These are phyloP conservation scores for Kazachstania kunashirensis DNA, from an alignment of 805 yeast species.

Conservation along the genomic window DNA sequence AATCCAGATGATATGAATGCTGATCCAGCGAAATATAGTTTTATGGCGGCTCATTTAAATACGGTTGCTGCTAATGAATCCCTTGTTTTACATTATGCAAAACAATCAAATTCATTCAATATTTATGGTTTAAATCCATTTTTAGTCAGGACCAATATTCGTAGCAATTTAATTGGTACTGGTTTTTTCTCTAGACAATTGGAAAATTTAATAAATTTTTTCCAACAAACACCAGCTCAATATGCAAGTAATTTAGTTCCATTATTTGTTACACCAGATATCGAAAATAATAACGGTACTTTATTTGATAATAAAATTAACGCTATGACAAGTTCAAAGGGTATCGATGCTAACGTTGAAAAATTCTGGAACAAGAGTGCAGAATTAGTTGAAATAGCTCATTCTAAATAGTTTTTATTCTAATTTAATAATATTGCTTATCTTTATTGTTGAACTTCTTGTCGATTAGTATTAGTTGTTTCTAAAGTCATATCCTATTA, in stretches of 20 bases:
- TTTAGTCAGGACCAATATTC: conserved; percentile 29
- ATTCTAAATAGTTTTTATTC: too few relatives aligned
- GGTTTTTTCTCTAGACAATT: conserved; percentile 18
- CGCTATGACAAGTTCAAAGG: conserved; percentile 21
- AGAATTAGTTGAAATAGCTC: conserved; percentile 7
- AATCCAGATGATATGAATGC: conserved; percentile 30
- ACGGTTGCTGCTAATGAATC: conserved; percentile 38
- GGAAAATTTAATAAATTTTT: conserved; percentile 28
- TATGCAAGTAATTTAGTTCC: conserved; percentile 29
- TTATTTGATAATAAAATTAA: conserved; percentile 27
- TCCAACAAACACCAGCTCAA: conserved; percentile 28
- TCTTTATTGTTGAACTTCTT: too few relatives aligned
- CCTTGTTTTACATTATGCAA: conserved; percentile 20
- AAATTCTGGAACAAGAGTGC: conserved; percentile 21
- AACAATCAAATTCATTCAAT: conserved; percentile 12
- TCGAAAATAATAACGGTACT: conserved; percentile 26
- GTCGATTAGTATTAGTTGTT: too few relatives aligned
- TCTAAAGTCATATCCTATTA: too few relatives aligned
- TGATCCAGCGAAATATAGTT: conserved; percentile 24
- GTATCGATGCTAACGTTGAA: conserved; percentile 25
- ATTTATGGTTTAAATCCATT: conserved; percentile 36
- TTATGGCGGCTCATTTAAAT: conserved; percentile 29
- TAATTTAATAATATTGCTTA: too few relatives aligned
- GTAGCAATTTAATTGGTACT: conserved; percentile 29
- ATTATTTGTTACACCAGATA: conserved; percentile 23